Conservation (phyloP, 495 filamentous ascomycete species). For the Annulohypoxylon stygium region DNA sequence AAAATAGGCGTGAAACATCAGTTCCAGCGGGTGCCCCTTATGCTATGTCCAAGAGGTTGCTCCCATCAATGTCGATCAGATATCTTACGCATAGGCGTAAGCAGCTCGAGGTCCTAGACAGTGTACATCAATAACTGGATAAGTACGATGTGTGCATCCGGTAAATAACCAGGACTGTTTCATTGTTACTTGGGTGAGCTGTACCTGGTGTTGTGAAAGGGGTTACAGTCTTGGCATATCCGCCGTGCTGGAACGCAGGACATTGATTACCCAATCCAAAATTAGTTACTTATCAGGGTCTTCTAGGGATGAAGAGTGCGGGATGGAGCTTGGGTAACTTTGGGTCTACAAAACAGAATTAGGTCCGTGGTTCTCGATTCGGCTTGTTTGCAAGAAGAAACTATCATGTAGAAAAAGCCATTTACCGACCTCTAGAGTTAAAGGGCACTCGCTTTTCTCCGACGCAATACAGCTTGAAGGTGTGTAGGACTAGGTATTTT, state of each 20-base stretch:
- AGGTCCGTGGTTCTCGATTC: not conserved
- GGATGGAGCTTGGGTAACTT: not conserved
- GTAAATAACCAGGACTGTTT: not conserved
- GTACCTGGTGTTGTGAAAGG: not conserved
- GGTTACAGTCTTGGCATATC: not conserved
- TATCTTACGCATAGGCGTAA: not conserved
- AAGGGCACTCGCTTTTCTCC: too few species aligned
- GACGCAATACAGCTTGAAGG: too few species aligned
- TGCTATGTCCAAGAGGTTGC: not conserved
- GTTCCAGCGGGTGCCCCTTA: not conserved
- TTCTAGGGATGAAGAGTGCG: slow-evolving; percentile 4
- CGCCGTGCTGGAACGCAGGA: not conserved
- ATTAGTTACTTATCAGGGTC: not conserved
- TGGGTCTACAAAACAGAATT: not conserved
- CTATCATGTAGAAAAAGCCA: too few species aligned
- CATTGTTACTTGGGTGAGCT: not conserved
- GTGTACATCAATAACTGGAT: not conserved
- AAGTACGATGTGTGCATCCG: not conserved
- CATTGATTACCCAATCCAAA: not conserved
- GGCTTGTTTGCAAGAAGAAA: too few species aligned
- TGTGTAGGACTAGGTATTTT: too few species aligned
- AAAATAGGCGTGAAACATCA: not conserved
- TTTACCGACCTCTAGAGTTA: not conserved
- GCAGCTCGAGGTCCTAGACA: not conserved
- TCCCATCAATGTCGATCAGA: not conserved